Base-by-base conservation (phyloP, 257 asterid species). In the Perilla frutescens region DNA sequence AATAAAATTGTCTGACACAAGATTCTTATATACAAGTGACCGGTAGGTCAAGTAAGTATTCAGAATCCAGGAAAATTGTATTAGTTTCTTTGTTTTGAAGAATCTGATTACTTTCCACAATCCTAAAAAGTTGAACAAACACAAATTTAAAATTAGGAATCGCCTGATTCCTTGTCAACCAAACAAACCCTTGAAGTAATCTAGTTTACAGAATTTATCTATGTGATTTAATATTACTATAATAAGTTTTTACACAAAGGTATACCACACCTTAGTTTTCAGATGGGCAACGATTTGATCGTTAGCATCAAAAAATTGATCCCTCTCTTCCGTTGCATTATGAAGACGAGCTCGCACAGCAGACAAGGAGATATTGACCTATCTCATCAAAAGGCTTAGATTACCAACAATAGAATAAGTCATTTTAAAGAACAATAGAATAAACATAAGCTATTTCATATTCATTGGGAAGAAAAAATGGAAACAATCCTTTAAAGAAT, bases 241-340 rank as follows among this genome's bases (percentile, higher is more conserved):
- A 57, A 72, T 34, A 59, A 8, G 26, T 31, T 59, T 51, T 15
- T 20, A 11, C 34, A 31, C 53, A 71, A 62, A 66, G 50, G 65
- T 58, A 70, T 48, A 71, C 54, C 78, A 81, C 20, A 92, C 99
- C 97, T 88, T 92, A 51, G 95, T 79, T 83, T 87, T 92, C 62
- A 95, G 73, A 82, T 87, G 98, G 67, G 99, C 82, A 81, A 95
- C 94, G 83, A 95, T 84, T 77, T 92, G 94, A 82, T 92, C 97
- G 77, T 95, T 95, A 74, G 99, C 99, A 70, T 95, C 98, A 76
- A 87, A 95, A 82, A 95, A 95, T 70, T 95, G 98, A 76, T 90
- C 98, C 84, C 96, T 95, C 82, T 95, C 99, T 74, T 95, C 99
- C 67, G 63, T 84, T 76, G 70, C 91, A 71, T 90, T 92, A 79